These are phyloP conservation scores for Yamadazyma paraphyllophila DNA, from an alignment of 805 yeast genomes.

Conservation along the genomic window DNA sequence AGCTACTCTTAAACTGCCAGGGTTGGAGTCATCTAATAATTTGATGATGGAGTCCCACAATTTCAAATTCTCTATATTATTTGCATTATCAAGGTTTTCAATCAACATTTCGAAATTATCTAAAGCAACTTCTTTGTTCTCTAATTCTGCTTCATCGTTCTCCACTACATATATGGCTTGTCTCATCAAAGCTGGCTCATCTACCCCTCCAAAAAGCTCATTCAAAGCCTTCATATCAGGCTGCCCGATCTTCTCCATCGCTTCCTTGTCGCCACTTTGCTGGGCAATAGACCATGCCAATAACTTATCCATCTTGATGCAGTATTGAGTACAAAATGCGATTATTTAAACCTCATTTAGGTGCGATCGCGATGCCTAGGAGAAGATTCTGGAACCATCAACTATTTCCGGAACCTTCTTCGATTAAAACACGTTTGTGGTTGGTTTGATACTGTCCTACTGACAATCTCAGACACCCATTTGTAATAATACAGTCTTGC, in stretches of 20 bases:
- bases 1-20: constrained; percentile 42
- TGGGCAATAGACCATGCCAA: constrained; percentile 89
- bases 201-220: constrained; percentile 75
- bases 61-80: constrained; percentile 78
- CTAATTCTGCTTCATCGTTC: constrained; percentile 57
- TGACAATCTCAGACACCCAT: no score
- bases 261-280: constrained; percentile 69
- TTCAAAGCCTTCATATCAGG: constrained; percentile 80
- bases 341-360: background rate
- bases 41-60: constrained; percentile 75
- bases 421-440: no score
- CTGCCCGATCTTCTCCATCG: constrained; percentile 57
- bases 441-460: no score
- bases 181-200: constrained; percentile 86
- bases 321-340: background rate
- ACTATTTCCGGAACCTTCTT: background rate
- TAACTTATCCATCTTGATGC: constrained; percentile 78
- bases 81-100: constrained; percentile 92
- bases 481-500: no score
- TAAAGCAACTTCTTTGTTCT: constrained; percentile 69
- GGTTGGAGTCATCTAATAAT: constrained; percentile 42
- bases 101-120: constrained; percentile 93
- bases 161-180: constrained; percentile 63
- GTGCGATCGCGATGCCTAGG: constrained; percentile 4
- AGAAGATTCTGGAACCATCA: constrained; percentile 5